phyloP scores from a whole-genome alignment of 2,329 filamentous ascomycete genomes.

The Fusarium siculi region DNA sequence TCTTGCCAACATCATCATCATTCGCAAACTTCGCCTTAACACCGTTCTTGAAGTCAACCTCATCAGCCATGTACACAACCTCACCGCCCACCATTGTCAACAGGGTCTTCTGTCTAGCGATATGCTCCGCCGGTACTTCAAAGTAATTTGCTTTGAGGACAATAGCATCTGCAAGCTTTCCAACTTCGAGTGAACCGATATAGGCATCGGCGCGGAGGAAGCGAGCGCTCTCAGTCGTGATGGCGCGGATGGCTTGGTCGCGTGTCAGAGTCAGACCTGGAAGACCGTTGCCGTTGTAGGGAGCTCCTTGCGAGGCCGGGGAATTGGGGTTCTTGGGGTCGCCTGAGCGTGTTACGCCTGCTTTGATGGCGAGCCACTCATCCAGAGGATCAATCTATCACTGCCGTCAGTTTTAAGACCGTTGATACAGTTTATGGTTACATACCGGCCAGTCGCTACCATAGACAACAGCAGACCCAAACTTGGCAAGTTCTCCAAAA shows the following conservation, averaged over 20 bases:
- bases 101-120: slow-evolving; percentile 33
- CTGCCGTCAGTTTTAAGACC: rapidly evolving
- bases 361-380: slow-evolving; percentile 36
- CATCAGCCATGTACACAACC: slow-evolving; percentile 32
- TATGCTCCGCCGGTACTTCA: slow-evolving; percentile 19
- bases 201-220: slow-evolving; percentile 30
- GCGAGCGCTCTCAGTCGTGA: slow-evolving; percentile 20
- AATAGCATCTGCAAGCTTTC: slow-evolving; percentile 37
- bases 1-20: not conserved
- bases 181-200: slow-evolving; percentile 34
- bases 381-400: slow-evolving; percentile 34
- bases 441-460: slow-evolving; percentile 39
- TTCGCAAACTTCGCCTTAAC: slow-evolving; percentile 27
- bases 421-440: not conserved
- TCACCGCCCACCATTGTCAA: slow-evolving; percentile 39
- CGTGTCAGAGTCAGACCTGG: slow-evolving; percentile 14
- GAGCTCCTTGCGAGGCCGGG: slow-evolving; percentile 19
- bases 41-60: slow-evolving; percentile 12
- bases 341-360: slow-evolving; percentile 28
- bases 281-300: slow-evolving; percentile 21
- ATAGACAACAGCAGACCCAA: slow-evolving; percentile 12
- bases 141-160: slow-evolving; percentile 33
- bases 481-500: slow-evolving; percentile 22
- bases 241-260: slow-evolving; percentile 10
- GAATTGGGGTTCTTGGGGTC: slow-evolving; percentile 35